Evolutionary conservation across 129 eudicot species (phyloP).

Genomic region (Artemisia tridentata): DNA sequence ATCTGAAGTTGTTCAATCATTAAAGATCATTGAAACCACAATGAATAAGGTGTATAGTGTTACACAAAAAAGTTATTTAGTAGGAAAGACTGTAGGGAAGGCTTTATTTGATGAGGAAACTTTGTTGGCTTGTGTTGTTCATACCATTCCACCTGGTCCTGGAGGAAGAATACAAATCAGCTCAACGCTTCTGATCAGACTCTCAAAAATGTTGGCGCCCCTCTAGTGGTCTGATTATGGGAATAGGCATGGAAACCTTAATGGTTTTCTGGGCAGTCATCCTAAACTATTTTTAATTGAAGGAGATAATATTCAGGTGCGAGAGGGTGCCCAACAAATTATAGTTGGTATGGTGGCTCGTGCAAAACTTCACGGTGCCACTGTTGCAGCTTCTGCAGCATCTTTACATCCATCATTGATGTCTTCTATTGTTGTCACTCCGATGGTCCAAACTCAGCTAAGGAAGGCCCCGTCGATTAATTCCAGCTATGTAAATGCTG

Average conservation of each 20-base stretch:
- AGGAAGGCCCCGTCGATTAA: conserved; percentile 46
- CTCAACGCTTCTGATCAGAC: conserved; percentile 89
- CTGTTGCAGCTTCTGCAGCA: conserved; percentile 53
- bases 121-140: conserved; percentile 81
- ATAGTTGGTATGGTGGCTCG: conserved; percentile 86
- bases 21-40: conserved; percentile 31
- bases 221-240: conserved; percentile 90
- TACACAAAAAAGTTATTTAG: conserved; percentile 31
- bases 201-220: conserved; percentile 89
- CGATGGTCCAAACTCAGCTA: conserved; percentile 76
- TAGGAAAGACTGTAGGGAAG: too few species aligned
- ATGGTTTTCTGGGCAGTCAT: conserved; percentile 75
- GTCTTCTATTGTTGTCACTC: conserved; percentile 97
- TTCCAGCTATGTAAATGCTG: too few species aligned
- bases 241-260: conserved; percentile 84
- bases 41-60: conserved; percentile 31
- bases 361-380: conserved; percentile 81
- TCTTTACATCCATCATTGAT: conserved; percentile 50
- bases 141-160: conserved; percentile 84
- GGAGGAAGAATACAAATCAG: conserved; percentile 86
- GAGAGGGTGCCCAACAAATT: conserved; percentile 91
- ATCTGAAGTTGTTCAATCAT: conserved; percentile 39
- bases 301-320: conserved; percentile 86
- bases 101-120: too few species aligned
- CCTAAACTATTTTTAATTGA: conserved; percentile 87